These are phyloP conservation scores for Clonostachys solani DNA, from an alignment of 2,329 filamentous ascomycete species.

Conservation along the genomic window DNA sequence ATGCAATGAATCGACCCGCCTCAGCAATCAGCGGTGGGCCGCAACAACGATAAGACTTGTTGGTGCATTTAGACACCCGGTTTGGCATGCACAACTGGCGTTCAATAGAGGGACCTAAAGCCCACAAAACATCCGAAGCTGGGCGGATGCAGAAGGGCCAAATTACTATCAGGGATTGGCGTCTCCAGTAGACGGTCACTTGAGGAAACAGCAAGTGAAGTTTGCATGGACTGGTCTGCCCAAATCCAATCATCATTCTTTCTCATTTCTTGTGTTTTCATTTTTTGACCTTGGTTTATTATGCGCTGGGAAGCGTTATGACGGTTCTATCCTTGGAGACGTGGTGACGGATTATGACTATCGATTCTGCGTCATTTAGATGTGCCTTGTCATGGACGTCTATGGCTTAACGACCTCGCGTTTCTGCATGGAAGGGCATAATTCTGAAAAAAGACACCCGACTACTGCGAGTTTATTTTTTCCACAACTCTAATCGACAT, in stretches of 20 bases:
- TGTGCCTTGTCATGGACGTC: constrained; percentile 27
- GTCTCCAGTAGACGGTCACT: background rate
- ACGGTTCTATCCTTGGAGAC: constrained; percentile 15
- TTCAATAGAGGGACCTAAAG: background rate
- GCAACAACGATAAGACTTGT: constrained; percentile 26
- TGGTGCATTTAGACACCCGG: background rate
- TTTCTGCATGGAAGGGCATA: constrained; percentile 27
- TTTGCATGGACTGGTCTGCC: background rate
- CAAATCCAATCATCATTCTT: background rate
- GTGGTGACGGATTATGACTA: constrained; percentile 31
- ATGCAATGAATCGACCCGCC: constrained; percentile 42
- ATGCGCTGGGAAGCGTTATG: constrained; percentile 20
- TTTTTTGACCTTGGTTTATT: constrained; percentile 12
- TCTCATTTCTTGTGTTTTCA: constrained; percentile 6
- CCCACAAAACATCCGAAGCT: background rate
- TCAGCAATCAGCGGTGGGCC: constrained; percentile 37
- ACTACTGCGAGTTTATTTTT: background rate
- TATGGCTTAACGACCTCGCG: constrained; percentile 40
- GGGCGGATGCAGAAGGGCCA: background rate
- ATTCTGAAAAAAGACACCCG: background rate
- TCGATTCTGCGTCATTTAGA: constrained; percentile 25
- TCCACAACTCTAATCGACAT: constrained; percentile 14
- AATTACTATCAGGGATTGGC: background rate
- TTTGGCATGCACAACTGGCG: constrained; percentile 1
- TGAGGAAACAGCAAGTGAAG: background rate